Conservation (phyloP, 2,329 filamentous ascomycete species). For the Graphiopsis chlorocephala region DNA sequence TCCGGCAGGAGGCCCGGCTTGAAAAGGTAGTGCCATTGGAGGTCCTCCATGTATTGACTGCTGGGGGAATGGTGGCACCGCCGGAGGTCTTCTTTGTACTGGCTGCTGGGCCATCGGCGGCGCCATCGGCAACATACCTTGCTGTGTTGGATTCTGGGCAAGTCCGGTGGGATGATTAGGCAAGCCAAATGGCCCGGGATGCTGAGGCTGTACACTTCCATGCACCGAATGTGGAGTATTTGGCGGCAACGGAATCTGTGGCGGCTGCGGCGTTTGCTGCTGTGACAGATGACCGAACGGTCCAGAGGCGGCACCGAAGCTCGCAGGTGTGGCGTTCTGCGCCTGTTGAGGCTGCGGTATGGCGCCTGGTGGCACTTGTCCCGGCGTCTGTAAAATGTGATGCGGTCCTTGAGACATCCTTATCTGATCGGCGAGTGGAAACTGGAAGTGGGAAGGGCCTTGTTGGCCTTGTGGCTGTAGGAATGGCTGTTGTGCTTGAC, state of each 20-base stretch:
- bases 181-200: neutral
- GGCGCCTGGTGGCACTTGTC: neutral
- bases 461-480: neutral
- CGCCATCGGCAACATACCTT: neutral
- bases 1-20: neutral
- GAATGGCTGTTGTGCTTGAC: neutral
- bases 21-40: neutral
- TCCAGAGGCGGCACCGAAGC: neutral
- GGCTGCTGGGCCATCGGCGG: neutral
- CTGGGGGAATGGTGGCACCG: neutral
- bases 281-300: too few species aligned
- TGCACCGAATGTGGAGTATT: too few species aligned
- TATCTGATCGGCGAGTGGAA: neutral
- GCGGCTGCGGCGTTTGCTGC: neutral
- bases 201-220: neutral
- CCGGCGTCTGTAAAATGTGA: neutral
- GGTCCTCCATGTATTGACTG: neutral
- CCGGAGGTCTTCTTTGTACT: neutral
- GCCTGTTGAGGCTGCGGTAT: neutral
- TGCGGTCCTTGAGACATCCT: neutral
- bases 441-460: neutral
- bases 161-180: neutral
- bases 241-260: neutral
- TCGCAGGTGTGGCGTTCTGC: neutral
- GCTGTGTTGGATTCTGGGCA: neutral